Evolutionary conservation across 2,329 filamentous ascomycete genomes (phyloP).

Genomic region (Emericellopsis atlantica): DNA sequence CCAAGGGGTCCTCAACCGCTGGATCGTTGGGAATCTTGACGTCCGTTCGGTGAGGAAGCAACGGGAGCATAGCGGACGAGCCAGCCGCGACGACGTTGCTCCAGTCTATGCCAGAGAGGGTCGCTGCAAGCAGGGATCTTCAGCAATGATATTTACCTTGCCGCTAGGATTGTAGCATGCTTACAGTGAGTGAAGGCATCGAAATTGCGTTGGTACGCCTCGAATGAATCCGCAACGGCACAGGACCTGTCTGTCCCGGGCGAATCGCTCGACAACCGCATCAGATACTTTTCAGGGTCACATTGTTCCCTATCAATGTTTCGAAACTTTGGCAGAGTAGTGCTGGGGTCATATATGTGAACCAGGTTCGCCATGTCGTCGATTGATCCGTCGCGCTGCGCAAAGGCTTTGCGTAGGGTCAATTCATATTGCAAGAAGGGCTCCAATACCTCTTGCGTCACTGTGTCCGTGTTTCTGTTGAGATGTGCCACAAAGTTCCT

Average conservation of each 20-base stretch:
- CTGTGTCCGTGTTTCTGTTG: slow-evolving; percentile 18
- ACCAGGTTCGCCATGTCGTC: slow-evolving; percentile 32
- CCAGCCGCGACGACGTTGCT: slow-evolving; percentile 65
- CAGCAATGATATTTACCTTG: not conserved
- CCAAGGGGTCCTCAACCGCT: slow-evolving; percentile 22
- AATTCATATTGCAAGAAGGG: slow-evolving; percentile 52
- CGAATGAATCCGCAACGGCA: slow-evolving; percentile 48
- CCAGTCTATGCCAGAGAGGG: slow-evolving; percentile 58
- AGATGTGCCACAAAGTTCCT: not conserved
- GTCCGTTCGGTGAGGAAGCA: slow-evolving; percentile 30
- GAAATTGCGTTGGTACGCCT: slow-evolving; percentile 61
- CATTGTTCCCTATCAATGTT: slow-evolving; percentile 33
- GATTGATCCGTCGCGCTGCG: slow-evolving; percentile 41
- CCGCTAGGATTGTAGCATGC: not conserved
- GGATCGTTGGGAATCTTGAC: slow-evolving; percentile 39
- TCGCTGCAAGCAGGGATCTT: slow-evolving; percentile 14
- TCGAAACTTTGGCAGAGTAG: slow-evolving; percentile 34
- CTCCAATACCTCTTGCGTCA: slow-evolving; percentile 37
- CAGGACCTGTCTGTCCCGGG: slow-evolving; percentile 43
- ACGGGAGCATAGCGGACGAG: slow-evolving; percentile 53
- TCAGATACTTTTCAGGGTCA: slow-evolving; percentile 46
- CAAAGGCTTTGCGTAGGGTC: slow-evolving; percentile 46
- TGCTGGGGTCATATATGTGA: slow-evolving; percentile 38
- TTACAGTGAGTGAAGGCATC: slow-evolving; percentile 55
- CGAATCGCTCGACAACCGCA: slow-evolving; percentile 41